Base-by-base conservation (phyloP, 176 grass and related monocot species). In the Carex kokanica region DNA sequence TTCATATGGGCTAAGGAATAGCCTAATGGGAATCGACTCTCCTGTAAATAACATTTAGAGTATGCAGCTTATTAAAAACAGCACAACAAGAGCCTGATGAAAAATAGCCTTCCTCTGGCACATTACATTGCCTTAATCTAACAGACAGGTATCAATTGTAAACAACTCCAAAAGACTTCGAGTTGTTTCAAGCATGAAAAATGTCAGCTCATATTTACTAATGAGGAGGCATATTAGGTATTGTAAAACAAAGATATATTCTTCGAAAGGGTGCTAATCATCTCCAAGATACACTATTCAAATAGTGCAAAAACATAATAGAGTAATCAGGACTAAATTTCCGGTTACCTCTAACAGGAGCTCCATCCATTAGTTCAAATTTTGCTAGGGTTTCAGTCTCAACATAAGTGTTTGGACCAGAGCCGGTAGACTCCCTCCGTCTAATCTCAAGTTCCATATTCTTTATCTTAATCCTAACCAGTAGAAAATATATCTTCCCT, bases 321-420 rank as follows among this genome's bases (percentile, higher is more conserved):
- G 24, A 54, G 14, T 8, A 78, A 54, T 34, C 51, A 56, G 25
- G 32, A 56, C 15, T 81, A 81, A 45, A 64, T 3, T 41, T 45
- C 61, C 1, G 29, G 38, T 23, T 97, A 98, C 95, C 95, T 98
- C 95, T 90, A 24, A 95, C 97, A 84, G 97, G 97, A 84, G 97
- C 93, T 81, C 97, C 97, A 85, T 99, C 97, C 97, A 99, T 99
- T 81, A 99, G 74, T 86, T 99, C 97, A 89, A 93, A 99, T 62
- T 99, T 99, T 43, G 97, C 97, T 81, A 99, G 93, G n/a, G 97
- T 99, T 77, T 99, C 97, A 57, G 97, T 99, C 68, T 99, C 97
- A 83, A 99, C 93, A 93, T 95, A 99, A 78, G 97, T 99, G 78
- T 93, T 92, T 43, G 97, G 90, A 52, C 97, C 97, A 64, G 97